Base-by-base conservation (phyloP, 805 yeast genomes). In the Starmerella gropengiesseri region DNA sequence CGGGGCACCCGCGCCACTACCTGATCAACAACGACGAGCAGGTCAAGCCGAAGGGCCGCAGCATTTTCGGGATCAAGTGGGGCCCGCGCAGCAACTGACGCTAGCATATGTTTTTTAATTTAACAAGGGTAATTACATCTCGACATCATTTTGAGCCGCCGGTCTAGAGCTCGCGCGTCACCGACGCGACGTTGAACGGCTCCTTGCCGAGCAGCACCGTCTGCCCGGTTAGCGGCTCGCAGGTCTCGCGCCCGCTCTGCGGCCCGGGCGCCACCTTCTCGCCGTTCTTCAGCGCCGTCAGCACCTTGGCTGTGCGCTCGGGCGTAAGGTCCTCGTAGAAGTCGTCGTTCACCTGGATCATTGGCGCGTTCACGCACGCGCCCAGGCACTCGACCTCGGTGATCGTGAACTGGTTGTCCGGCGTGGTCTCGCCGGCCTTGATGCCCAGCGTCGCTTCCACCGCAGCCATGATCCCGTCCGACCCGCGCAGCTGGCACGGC, bases 341-440 rank as follows among this genome's bases (percentile, higher is more conserved):
- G 59, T 80, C 86, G 63, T 83, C 94, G 62, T 81, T 82, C 41
- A 83, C 66, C 48, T 83, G 93, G 43, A 84, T 68, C 84, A 83
- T 83, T 41, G 94, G 94, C 7, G 82, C 94, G 61, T 83, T 83
- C 39, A 83, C 86, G 69, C 94, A 83, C 3, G 94, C 94, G 45
- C 94, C 94, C 39, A 82, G 73, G 65, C 94, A 83, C 65, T 83
- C 94, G 49, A 83, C 94, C 62, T 83, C 94, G 56, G 81, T 83
- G 49, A 83, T 65, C 14, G 93, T 81, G 69, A 83, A 83, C 52
- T 78, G 63, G 28, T 76, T 76, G 64, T 84, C 93, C 12, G 64
- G 58, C 25, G 89, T 79, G 40, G 87, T 82, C 60, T 82, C 77
- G 48, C 91, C 91, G 7, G 86, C 83, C 59, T 75, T 69, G 59